Evolutionary conservation across 2,329 filamentous ascomycete genomes (phyloP), one percentile per base, ranked within the genome.

Genomic region (Neonectria hederae): DNA sequence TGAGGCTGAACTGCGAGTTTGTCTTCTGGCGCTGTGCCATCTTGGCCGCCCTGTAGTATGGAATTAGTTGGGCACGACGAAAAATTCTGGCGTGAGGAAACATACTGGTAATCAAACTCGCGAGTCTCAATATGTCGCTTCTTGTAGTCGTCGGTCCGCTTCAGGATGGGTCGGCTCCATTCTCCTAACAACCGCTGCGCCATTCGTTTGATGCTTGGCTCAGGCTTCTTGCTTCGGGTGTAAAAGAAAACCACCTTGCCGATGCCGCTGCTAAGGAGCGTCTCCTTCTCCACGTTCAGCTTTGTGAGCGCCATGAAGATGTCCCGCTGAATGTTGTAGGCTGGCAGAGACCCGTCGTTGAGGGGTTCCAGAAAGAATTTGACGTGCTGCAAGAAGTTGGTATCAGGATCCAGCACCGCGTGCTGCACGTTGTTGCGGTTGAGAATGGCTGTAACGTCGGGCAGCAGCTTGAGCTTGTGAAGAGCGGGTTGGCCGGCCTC

Each of bases 221-320:
- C 93, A 1, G 94, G 92, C 70, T 93, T 91, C 82, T 94, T 97
- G 83, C 92, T 97, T 80, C 94, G 94, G 54, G 94, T 97, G 81
- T 99, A 99, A 82, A 97, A 99, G 67, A 97, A 88, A 56, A 97
- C 91, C 52, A 99, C 93, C 78, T 97, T 97, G 76, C 96, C 96
- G 69, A 99, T 96, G 21, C 95, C 94, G 72, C 93, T 97, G 69
- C 94, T 94, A 22, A 97, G 86, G 14, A 99, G 86, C 2, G 91
- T 87, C 73, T 98, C 96, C 76, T 97, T 97, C 76, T 94, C 92
- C 69, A 98, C 93, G 6, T 93, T 94, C 5, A 98, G 86, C 73
- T 89, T 90, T 19, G 86, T 87, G 40, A 99, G 84, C 24, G 93
- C 91, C 26, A 88, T 87, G 77, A 99, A 96, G 46, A 99, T 88